Evolutionary conservation across 2,329 filamentous ascomycete species (phyloP).

Genomic region (Chaetomiaceae sp.): DNA sequence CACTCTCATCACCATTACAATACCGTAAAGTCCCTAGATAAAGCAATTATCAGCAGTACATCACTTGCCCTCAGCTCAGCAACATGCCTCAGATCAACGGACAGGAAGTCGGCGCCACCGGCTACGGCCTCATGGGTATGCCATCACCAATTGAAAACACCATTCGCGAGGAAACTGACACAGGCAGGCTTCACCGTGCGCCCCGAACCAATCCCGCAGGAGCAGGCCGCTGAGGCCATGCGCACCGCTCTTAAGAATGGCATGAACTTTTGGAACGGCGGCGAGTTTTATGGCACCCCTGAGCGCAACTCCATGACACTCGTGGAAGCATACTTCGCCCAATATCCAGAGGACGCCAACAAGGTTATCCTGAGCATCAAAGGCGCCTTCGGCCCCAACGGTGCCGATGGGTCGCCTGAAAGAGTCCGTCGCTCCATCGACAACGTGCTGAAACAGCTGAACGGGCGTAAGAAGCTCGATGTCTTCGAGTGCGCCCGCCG

Average conservation of each 20-base stretch:
- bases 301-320: constrained; percentile 54
- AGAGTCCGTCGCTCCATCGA: constrained; percentile 55
- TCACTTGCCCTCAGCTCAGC: not conserved
- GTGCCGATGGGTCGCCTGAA: constrained; percentile 51
- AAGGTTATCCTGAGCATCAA: constrained; percentile 58
- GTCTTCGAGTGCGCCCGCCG: constrained; percentile 56
- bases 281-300: constrained; percentile 60
- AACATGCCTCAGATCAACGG: constrained; percentile 31
- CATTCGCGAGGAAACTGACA: not conserved
- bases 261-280: constrained; percentile 36
- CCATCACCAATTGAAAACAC: not conserved
- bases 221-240: constrained; percentile 52
- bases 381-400: constrained; percentile 41
- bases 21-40: too few species aligned
- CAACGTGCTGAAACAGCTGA: constrained; percentile 46
- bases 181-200: constrained; percentile 42
- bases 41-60: too few species aligned
- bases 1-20: too few species aligned
- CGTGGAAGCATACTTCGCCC: constrained; percentile 56
- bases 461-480: constrained; percentile 57
- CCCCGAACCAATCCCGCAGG: constrained; percentile 36
- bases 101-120: constrained; percentile 30
- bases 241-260: constrained; percentile 46
- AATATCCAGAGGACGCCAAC: constrained; percentile 58
- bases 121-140: constrained; percentile 33